Base-by-base conservation (phyloP, 2,329 filamentous ascomycete genomes). In the Cladophialophora yegresii region DNA sequence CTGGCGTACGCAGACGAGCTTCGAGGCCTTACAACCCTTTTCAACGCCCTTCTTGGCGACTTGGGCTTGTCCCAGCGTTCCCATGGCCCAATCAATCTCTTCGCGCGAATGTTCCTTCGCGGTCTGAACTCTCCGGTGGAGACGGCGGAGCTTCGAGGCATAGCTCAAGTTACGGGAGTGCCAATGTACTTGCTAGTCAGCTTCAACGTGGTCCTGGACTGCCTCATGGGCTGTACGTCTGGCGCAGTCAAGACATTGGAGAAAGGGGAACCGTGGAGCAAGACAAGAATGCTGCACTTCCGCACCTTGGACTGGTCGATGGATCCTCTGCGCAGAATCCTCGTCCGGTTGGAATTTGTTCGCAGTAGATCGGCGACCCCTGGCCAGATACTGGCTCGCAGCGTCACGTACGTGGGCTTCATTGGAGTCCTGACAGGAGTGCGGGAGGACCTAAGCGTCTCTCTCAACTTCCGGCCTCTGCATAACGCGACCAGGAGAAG, bases 141-240 rank as follows among this genome's bases (percentile, higher is more conserved):
- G 72, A 87, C 82, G 0, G 78, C 82, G 51, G 87, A 89, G 72
- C 74, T 90, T n/a, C 75, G 73, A 3, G 87, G 87, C 0, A 86
- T 89, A 40, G 79, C 81, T 28, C 72, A 76, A 28, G 78, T 74
- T 2, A 80, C 80, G 0, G 81, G 79, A 0, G 77, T 89, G 3
- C 78, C 83, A 0, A 77, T 89, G 72, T 85, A 87, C 68, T 74
- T 89, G 0, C 77, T 89, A 0, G 81, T 89, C 2, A 82, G 82
- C 2, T 81, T 88, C 69, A 89, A 89, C 69, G 84, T 85, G 1
- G 74, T 89, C 1, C 77, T 89, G 1, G 87, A 90, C 70, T 75
- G 84, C 4, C 77, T 89, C 40, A 82, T 89, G 75, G 87, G 87
- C 2, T 89, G 87, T 72, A 89, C 87, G 0, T 87, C 84, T 65